Evolutionary conservation across 2,329 filamentous ascomycete genomes (phyloP).

Genomic region (Paramyrothecium roridum): DNA sequence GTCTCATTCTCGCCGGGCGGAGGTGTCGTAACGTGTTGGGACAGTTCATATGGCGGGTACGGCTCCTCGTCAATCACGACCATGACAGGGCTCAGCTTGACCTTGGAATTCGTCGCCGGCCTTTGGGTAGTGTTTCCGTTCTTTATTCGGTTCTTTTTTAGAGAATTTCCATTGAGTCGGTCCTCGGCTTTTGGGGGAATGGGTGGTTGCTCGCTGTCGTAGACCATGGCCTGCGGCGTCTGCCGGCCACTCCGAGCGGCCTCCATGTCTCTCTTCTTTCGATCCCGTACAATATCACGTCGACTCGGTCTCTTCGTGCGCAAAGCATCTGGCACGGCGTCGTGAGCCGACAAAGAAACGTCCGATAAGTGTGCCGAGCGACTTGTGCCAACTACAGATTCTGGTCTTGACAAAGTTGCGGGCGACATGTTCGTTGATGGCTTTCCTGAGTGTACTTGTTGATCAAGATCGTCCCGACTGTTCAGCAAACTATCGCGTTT

Average conservation of each 20-base stretch:
- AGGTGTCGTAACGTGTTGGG: background rate
- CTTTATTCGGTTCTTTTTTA: too few species aligned
- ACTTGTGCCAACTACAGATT: background rate
- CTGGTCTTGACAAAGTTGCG: background rate
- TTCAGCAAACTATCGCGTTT: background rate
- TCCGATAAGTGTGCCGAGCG: background rate
- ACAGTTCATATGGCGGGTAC: background rate
- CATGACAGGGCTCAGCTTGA: slow-evolving; percentile 5
- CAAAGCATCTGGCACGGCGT: background rate
- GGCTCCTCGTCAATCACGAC: slow-evolving; percentile 4
- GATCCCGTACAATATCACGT: slow-evolving; percentile 34
- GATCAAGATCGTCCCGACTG: slow-evolving; percentile 1
- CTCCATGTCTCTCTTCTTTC: slow-evolving; percentile 37
- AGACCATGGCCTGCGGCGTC: background rate
- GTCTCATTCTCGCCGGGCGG: background rate
- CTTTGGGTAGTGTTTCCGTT: too few species aligned
- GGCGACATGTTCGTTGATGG: background rate
- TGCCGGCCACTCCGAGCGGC: slow-evolving; percentile 20
- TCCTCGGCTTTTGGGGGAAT: too few species aligned
- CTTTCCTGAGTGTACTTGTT: background rate
- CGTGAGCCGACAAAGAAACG: background rate
- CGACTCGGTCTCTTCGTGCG: slow-evolving; percentile 17
- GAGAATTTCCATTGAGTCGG: too few species aligned
- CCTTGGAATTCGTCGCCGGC: background rate
- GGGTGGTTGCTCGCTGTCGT: background rate